Percentiles rank a stretch among this genome's conserved stretches.
phyloP scores from a whole-genome alignment of 495 filamentous ascomycete species.

The Tuber brumale region DNA sequence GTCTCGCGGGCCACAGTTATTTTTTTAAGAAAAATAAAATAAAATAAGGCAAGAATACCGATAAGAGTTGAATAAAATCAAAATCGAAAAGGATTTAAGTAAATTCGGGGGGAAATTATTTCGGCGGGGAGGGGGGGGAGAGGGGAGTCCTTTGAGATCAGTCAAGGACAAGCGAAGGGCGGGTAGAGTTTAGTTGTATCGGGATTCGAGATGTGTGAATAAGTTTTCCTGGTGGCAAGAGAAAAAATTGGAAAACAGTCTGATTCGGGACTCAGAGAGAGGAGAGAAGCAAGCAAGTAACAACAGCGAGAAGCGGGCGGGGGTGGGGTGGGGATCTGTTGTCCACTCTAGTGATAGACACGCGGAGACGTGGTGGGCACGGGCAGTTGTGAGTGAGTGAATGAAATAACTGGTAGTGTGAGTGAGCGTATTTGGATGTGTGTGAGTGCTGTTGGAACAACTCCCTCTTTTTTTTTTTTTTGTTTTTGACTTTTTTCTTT shows the following conservation, averaged over 20 bases:
- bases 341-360: neutral
- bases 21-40: neutral
- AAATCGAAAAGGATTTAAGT: neutral
- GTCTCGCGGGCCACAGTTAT: neutral
- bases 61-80: neutral
- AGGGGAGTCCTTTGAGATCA: slow-evolving; percentile 1
- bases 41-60: neutral
- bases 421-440: neutral
- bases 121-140: slow-evolving; percentile 15
- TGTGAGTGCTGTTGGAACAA: neutral
- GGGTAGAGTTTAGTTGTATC: slow-evolving; percentile 1
- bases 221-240: neutral
- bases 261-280: neutral
- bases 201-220: neutral
- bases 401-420: neutral
- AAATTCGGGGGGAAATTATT: neutral
- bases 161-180: neutral
- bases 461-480: neutral
- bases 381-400: neutral
- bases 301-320: slow-evolving; percentile 2
- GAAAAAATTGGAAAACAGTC: neutral
- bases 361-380: slow-evolving; percentile 6
- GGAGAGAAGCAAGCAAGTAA: neutral
- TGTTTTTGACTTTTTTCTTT: neutral
- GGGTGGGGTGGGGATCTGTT: neutral